phyloP scores from a whole-genome alignment of 768 basidiomycete genomes.

The Hygrophorus pudorinus region DNA sequence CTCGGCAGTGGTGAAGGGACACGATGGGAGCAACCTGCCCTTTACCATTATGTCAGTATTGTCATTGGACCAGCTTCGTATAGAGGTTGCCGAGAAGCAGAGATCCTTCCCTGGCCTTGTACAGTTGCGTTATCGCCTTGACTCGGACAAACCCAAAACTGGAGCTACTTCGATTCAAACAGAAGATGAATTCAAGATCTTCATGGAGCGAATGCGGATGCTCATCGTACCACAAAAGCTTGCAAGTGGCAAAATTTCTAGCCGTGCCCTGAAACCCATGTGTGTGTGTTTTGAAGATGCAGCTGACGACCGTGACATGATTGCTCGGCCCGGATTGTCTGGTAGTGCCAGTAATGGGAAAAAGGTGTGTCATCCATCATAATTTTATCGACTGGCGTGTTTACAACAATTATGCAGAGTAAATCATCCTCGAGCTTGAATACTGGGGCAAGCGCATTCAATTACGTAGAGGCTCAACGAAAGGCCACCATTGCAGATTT shows the following conservation, averaged over 20 bases:
- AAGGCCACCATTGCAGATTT: background rate
- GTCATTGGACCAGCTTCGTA: background rate
- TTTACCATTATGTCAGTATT: slow-evolving; percentile 1
- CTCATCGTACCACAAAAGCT: slow-evolving; percentile 6
- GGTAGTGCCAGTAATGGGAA: slow-evolving; percentile 3
- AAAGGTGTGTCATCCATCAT: slow-evolving; percentile 2
- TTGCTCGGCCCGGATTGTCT: background rate
- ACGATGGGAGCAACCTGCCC: background rate
- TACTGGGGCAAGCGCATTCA: background rate
- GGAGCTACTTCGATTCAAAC: slow-evolving; percentile 7
- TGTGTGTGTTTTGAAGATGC: slow-evolving; percentile 8
- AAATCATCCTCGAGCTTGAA: background rate
- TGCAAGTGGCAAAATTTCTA: slow-evolving; percentile 5
- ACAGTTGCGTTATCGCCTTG: slow-evolving; percentile 4
- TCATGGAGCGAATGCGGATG: slow-evolving; percentile 5
- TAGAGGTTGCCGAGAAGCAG: slow-evolving; percentile 2
- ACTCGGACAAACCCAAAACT: slow-evolving; percentile 5
- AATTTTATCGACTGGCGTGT: background rate
- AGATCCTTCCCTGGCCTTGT: background rate
- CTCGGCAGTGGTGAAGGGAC: background rate
- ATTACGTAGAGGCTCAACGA: background rate
- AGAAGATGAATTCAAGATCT: slow-evolving; percentile 7
- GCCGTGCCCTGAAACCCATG: slow-evolving; percentile 3
- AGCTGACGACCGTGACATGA: slow-evolving; percentile 1
- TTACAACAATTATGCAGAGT: background rate